Evolutionary conservation across 768 basidiomycete genomes (phyloP), one percentile per base, ranked within the genome.

Genomic region (Filobasidium floriforme): DNA sequence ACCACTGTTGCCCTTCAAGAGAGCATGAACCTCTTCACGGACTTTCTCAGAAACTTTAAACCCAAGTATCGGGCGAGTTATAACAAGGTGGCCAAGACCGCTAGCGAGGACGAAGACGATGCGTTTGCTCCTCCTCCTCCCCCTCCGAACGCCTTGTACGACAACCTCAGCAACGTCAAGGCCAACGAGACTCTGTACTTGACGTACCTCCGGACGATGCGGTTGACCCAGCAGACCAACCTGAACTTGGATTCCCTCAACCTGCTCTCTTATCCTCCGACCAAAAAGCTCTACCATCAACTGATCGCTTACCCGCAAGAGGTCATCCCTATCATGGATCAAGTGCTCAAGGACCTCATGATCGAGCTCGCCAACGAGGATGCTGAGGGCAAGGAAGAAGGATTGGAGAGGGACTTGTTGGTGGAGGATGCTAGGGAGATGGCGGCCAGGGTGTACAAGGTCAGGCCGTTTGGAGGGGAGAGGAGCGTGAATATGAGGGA

Each of bases 281-380:
- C 85, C 66, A 87, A 85, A 74, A 96, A 92, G 77, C 81, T 99
- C 18, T 85, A 90, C 74, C 81, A 81, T 22, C 92, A 96, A 75
- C 84, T 99, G 4, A 79, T 86, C 68, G 92, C 91, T 73, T 98
- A 96, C 79, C 96, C 96, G 0, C 93, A 98, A 77, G 96, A 99
- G 82, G 87, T 97, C 57, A 84, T 99, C 59, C 94, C 96, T 1
- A 90, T 90, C 26, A 92, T 97, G 89, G 96, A 99, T 82, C 90
- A 94, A 73, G 88, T 92, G 0, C 80, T 98, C 71, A 92, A 93
- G 79, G 94, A 97, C 74, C 81, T 89, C 60, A 89, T 97, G 89
- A 80, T 97, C 61, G 89, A 91, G 71, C 75, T 89, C 51, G 90
- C 89, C 0, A 90, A 93, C 60, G 81, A 85, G 70, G 92, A 96